Evolutionary conservation across 78 protist species (phyloP).

Genomic region (Trichosphaerium sp.): DNA sequence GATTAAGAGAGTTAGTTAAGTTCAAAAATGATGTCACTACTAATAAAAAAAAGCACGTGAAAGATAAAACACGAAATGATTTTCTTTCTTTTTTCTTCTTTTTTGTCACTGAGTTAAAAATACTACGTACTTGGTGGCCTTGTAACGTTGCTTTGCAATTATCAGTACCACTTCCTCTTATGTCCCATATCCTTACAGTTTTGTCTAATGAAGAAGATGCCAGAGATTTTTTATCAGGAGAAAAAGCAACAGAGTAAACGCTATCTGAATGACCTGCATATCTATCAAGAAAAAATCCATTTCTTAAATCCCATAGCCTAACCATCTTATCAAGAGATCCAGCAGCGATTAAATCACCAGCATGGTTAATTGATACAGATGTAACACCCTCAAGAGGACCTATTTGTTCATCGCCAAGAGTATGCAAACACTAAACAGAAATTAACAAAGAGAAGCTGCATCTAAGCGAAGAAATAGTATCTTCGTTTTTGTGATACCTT

Average conservation of each 20-base stretch:
- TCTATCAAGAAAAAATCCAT: slow-evolving; percentile 57
- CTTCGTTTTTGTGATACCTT: neutral
- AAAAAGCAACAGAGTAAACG: slow-evolving; percentile 64
- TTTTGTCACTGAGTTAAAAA: no score
- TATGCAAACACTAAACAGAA: slow-evolving; percentile 20
- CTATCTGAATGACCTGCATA: slow-evolving; percentile 77
- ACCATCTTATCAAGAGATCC: slow-evolving; percentile 75
- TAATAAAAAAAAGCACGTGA: no score
- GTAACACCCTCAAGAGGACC: slow-evolving; percentile 84
- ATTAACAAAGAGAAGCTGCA: no score
- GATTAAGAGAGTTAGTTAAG: no score
- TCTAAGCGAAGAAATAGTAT: neutral
- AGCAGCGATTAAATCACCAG: slow-evolving; percentile 61
- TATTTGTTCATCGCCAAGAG: slow-evolving; percentile 61
- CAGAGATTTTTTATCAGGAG: slow-evolving; percentile 66
- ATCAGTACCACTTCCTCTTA: no score
- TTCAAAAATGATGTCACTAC: no score
- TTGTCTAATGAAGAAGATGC: slow-evolving; percentile 75
- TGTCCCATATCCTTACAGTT: no score
- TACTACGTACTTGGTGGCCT: no score
- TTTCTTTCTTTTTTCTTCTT: no score
- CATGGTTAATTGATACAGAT: slow-evolving; percentile 66
- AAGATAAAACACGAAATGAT: no score
- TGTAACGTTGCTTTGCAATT: no score
- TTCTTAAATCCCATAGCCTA: slow-evolving; percentile 65